A percentile compares a stretch with the other conserved stretches of the same genome.
These are phyloP conservation scores for Rhodocollybia butyracea DNA, from an alignment of 768 basidiomycete genomes.

Conservation along the genomic window DNA sequence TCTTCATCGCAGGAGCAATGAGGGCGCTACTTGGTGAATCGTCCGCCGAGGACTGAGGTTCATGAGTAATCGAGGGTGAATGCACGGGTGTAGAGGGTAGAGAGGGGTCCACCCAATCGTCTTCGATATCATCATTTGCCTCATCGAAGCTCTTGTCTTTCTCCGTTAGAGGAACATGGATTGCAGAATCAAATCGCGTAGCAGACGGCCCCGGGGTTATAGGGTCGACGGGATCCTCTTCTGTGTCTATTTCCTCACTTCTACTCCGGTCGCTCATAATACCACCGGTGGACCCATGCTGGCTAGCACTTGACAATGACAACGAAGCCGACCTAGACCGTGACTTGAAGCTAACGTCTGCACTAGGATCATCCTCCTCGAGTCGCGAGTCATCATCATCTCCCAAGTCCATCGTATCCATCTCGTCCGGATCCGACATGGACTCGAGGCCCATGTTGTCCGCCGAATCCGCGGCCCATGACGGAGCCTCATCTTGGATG, in stretches of 20 bases:
- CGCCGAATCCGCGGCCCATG: slow-evolving; percentile 75
- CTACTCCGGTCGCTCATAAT: slow-evolving; percentile 31
- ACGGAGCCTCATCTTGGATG: slow-evolving; percentile 83
- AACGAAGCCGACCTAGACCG: slow-evolving; percentile 37
- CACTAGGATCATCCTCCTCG: slow-evolving; percentile 16
- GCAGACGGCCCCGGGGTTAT: slow-evolving; percentile 61
- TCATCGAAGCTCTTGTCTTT: slow-evolving; percentile 24
- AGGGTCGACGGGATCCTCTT: slow-evolving; percentile 69
- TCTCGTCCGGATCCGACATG: slow-evolving; percentile 75
- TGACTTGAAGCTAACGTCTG: slow-evolving; percentile 50
- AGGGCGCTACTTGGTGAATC: not conserved
- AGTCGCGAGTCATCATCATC: slow-evolving; percentile 23
- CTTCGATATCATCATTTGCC: slow-evolving; percentile 40
- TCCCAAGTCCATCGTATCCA: slow-evolving; percentile 47
- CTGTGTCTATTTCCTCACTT: slow-evolving; percentile 61
- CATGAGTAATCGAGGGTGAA: too few species aligned
- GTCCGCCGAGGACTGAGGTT: slow-evolving; percentile 1
- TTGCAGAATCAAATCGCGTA: slow-evolving; percentile 26
- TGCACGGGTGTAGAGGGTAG: slow-evolving; percentile 30
- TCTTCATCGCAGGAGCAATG: slow-evolving; percentile 11
- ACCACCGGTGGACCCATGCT: slow-evolving; percentile 22
- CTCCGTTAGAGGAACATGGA: slow-evolving; percentile 15
- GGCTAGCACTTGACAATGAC: slow-evolving; percentile 37
- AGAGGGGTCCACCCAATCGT: slow-evolving; percentile 71
- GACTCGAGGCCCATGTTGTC: slow-evolving; percentile 78